Base-by-base conservation (phyloP, 2,329 filamentous ascomycete genomes). In the Cylindrodendrum hubeiense region DNA sequence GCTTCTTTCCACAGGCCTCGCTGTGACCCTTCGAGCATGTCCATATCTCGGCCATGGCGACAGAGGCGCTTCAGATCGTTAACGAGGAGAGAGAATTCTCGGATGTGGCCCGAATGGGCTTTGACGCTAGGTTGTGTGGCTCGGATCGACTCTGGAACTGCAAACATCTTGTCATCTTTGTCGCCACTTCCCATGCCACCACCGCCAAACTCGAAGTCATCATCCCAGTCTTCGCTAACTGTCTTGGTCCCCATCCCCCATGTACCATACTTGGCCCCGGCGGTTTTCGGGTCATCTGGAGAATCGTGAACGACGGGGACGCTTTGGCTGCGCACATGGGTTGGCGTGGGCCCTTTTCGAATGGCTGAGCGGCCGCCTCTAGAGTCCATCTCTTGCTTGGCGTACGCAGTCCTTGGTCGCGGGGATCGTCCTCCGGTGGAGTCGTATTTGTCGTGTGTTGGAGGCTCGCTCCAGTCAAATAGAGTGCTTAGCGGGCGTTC, bases 181-280 rank as follows among this genome's bases (percentile, higher is more conserved):
- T 78, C 79, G 39, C 78, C 76, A n/a, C 78, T 78, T 5, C 67
- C 76, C 37, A 79, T 73, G 46, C 80, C 82, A 33, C 84, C 77
- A 26, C 81, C 82, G 9, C 86, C 86, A 75, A 95, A 95, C 65
- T 95, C 92, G 72, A 97, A 96, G 77, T 97, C 93, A 68, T 95
- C 92, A 72, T 95, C 93, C 93, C 93, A 97, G 74, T 96, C 93
- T 76, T 97, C 93, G 66, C 91, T 95, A 12, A 90, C 90, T 17
- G 89, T 91, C 78, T 95, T 95, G 67, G 89, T 90, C n/a, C 91
- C 89, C 44, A 94, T 81, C 3, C 92, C 92, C 93, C 93, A 95
- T 1, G 93, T 95, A 46, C 93, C 91, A 74, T 94, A 95, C 73
- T 94, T 95, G 57, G 86, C 82, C 2, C 80, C 86, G n/a, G 87